Evolutionary conservation across 2,329 filamentous ascomycete genomes (phyloP).

Genomic region (Phialophora expanda): DNA sequence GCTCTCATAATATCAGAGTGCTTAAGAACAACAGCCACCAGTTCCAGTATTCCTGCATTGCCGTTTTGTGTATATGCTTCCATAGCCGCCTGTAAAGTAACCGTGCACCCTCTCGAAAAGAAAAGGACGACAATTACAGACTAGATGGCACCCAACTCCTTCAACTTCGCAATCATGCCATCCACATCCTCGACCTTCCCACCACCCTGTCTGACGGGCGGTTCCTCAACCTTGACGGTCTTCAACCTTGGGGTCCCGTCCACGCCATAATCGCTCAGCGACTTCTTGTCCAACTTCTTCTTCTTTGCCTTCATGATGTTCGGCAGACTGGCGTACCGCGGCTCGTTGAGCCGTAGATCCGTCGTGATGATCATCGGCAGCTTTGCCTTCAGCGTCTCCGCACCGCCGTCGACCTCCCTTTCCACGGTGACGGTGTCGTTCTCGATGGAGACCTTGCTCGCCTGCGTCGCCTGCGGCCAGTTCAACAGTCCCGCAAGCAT

Average conservation of each 20-base stretch:
- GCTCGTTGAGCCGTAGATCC: conserved; percentile 92
- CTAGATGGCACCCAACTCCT: conserved; percentile 91
- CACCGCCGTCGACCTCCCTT: conserved; percentile 92
- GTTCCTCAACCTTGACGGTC: conserved; percentile 89
- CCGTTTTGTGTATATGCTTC: neutral
- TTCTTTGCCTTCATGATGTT: conserved; percentile 99
- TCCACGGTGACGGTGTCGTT: conserved; percentile 76
- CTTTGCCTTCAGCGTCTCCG: conserved; percentile 83
- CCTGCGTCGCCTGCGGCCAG: conserved; percentile 95
- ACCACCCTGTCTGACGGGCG: conserved; percentile 83
- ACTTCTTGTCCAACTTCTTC: conserved; percentile 96
- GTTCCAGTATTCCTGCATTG: neutral
- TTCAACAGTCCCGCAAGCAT: conserved; percentile 93
- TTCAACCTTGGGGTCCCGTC: conserved; percentile 78
- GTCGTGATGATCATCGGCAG: conserved; percentile 94
- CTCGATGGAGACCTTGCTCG: conserved; percentile 77
- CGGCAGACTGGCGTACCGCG: conserved; percentile 89
- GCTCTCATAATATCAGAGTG: neutral
- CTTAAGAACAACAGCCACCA: neutral
- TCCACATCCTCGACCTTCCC: conserved; percentile 98
- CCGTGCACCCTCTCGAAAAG: neutral
- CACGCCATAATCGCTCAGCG: conserved; percentile 78
- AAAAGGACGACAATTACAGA: neutral
- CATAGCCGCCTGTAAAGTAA: neutral
- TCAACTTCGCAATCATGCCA: conserved; percentile 89